Evolutionary conservation across 192 early-diverging fungal species (phyloP), one percentile per base, ranked within the genome.

Genomic region (Podila verticillata): DNA sequence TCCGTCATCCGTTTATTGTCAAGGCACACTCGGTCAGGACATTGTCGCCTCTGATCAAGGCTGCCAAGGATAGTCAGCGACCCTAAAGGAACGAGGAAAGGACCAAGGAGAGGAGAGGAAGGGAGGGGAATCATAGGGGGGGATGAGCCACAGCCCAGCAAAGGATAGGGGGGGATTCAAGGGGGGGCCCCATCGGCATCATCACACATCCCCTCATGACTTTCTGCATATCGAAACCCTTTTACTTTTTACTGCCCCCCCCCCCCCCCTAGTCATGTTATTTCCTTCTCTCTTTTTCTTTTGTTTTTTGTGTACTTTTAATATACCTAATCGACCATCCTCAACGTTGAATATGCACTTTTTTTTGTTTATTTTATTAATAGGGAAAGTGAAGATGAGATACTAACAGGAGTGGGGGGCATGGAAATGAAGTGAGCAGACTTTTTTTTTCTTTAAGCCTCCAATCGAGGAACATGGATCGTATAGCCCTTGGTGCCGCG

Each of bases 1-100:
- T 98, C 58, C 83, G 57, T 75, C 96, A 98, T 86, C 93, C 93
- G 22, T 98, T 98, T 81, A 75, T 98, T 71, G 82, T 85, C 57
- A 93, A 92, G 80, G 91, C 95, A 1, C 95, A 95, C 34, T 93
- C 95, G 20, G 89, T 96, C 57, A 86, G 86, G 57, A 91, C 94
- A 8, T 81, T 98, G 34, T 88, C 92, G 17, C 96, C 96, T 47
- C 75, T 96, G 31, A 97, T 98, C 73, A 89, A 88, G 29, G 87
- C 89, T 30, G 91, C 91, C 15, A 87, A 88, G 44, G 90, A 92
- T 34, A 87, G 87, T 63, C 69, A 72, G 51, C 64, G 77, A 30
- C 65, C 72, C 32, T 80, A 80, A 66, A 44, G 48, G 20, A 51
- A 51, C 49, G 22, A 15, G 22, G 22, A 22, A 51, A 7, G 7